phyloP scores from a whole-genome alignment of 2,329 filamentous ascomycete genomes.

The Fusarium abutilonis region DNA sequence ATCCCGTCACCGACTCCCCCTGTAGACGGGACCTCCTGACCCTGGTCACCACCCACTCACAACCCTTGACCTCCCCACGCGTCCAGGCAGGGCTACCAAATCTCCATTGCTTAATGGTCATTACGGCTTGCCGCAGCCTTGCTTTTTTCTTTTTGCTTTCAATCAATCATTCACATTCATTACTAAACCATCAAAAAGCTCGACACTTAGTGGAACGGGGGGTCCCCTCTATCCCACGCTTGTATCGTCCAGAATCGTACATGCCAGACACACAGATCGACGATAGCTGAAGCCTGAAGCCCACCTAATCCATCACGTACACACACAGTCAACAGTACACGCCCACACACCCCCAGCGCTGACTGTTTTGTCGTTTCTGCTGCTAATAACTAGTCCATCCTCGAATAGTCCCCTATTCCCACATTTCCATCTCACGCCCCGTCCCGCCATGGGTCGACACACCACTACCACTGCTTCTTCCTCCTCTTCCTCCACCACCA shows the following conservation, averaged over 20 bases:
- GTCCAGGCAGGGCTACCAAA: constrained; percentile 20
- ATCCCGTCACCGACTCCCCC: constrained; percentile 35
- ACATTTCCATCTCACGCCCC: constrained; percentile 19
- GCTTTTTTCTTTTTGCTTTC: constrained; percentile 23
- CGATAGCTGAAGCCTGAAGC: background rate
- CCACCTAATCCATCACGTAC: too few relatives aligned
- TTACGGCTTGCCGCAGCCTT: constrained; percentile 25
- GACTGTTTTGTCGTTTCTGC: constrained; percentile 6
- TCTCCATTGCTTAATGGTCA: constrained; percentile 13
- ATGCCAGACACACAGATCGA: background rate
- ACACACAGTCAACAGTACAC: too few relatives aligned
- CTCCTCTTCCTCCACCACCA: constrained; percentile 30
- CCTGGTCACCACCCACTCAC: constrained; percentile 31
- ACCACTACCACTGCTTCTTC: constrained; percentile 31
- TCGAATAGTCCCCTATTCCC: constrained; percentile 9
- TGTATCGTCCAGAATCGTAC: too few relatives aligned
- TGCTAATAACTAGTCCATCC: constrained; percentile 3
- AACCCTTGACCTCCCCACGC: constrained; percentile 34
- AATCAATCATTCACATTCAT: constrained; percentile 2
- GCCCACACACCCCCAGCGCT: background rate
- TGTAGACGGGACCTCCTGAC: constrained; percentile 14
- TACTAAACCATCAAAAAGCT: background rate
- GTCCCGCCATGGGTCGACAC: constrained; percentile 46
- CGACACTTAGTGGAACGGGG: too few relatives aligned
- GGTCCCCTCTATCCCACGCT: too few relatives aligned